Base-by-base conservation (phyloP, 2,329 filamentous ascomycete genomes). In the Trichophyton simii region DNA sequence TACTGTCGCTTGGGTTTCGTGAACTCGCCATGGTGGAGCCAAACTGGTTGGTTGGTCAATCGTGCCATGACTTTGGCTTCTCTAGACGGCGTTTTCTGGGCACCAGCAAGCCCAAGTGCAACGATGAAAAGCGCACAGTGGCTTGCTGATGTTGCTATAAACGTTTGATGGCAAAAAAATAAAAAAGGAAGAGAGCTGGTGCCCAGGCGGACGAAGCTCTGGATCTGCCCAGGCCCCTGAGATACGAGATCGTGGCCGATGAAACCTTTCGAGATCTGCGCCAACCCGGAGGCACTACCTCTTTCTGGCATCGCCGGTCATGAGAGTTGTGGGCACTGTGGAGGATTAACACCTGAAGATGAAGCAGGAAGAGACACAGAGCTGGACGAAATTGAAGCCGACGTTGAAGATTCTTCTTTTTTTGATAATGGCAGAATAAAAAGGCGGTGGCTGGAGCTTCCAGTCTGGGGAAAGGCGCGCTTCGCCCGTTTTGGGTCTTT, bases 391-490 rank as follows among this genome's bases (percentile, higher is more conserved):
- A 28, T 11, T 11, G 18, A 34, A 15, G 8, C 50, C 25, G 50
- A 54, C 31, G 50, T 13, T 13, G 22, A 18, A 13, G n/a, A n/a
- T 11, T 13, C 34, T 38, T 38, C 34, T 9, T 31, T 13, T 36
- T 13, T 38, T 38, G 34, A 38, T 38, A 38, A 54, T 34, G 50
- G 46, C 46, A 50, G 46, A 22, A 28, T 13, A 50, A 50, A 25
- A 50, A n/a, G 13, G 50, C 22, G 50, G 28, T 54, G 50, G 50
- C 28, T 54, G 50, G 50, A 54, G 50, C 50, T 54, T 54, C 50
- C 50, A 6, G 50, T 54, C 48, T 54, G 25, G 50, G 50, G 50
- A 54, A 54, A 25, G 28, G 31, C 50, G 50, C 22, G 20, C 18
- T 54, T 34, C 50, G 4, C 50, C 50, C 3, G 34, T 54, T 28